Evolutionary conservation across 441 rosid species (phyloP), one percentile per base, ranked within the genome.

Genomic region (Populus hybrid): DNA sequence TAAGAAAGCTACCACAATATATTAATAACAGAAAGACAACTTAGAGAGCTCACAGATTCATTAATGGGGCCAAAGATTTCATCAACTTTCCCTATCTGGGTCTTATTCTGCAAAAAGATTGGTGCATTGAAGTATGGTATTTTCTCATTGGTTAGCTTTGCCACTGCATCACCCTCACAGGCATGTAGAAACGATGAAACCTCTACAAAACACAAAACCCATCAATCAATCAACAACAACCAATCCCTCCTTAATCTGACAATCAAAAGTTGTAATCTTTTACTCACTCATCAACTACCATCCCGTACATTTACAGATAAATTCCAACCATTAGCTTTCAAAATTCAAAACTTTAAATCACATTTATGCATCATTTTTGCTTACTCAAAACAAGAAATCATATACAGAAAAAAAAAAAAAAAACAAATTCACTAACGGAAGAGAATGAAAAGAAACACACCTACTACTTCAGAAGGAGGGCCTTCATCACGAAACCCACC

Each of bases 11-110:
- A 34, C 10, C 53, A 42, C 23, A 50, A 64, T 38, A 72, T 32
- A n/a, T 42, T 18, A 73, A 34, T 8, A 73, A 65, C 64, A 38
- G 32, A 72, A 24, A 70, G 36, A 70, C 14, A 42, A 8, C 34
- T 23, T 42, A 75, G 42, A 63, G 35, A 32, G 30, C 93, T 88
- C 73, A 93, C 98, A 78, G 99, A 91, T 83, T 95, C 97, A 53
- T 95, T 95, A 70, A 95, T 94, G 63, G 99, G 93, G 71, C 99
- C 99, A 65, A 95, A 95, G 72, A 94, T 95, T 81, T 95, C 98
- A 72, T 92, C 98, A 18, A 95, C 97, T 87, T 90, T 95, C 61
- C 99, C 99, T 59, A 95, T 95, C 88, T 89, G 97, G 70, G 97
- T 94, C 89, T 84, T 95, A 86, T 95, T 95, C 81, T 90, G 87